Conservation (phyloP, 306 rosid genomes). For the Acacia melanoxylon region DNA sequence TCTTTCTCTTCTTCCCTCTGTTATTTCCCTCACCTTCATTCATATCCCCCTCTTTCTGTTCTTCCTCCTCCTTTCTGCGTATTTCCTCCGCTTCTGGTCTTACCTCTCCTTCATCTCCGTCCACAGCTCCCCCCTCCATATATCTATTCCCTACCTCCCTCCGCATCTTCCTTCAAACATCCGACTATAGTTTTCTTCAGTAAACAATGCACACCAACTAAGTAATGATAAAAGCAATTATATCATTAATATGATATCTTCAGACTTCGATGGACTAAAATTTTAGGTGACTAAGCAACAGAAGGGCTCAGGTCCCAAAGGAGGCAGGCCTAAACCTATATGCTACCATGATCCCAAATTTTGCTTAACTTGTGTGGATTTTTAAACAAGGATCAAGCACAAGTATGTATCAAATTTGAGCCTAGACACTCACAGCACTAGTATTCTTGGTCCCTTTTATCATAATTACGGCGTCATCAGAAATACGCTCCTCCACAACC, state of each 20-base stretch:
- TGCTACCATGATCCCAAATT: background rate
- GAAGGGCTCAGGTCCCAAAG: background rate
- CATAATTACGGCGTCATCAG: conserved; percentile 88
- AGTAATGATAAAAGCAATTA: no score
- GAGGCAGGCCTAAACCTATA: background rate
- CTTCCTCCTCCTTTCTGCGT: background rate
- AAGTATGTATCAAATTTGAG: background rate
- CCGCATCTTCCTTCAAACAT: background rate
- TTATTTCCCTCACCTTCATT: background rate
- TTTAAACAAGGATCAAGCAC: background rate
- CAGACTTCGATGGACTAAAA: background rate
- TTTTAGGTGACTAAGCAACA: background rate
- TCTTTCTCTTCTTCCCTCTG: background rate
- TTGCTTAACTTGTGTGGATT: background rate
- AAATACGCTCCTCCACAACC: conserved; percentile 93
- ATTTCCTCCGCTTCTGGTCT: no score
- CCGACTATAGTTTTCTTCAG: background rate
- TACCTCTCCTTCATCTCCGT: no score
- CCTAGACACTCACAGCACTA: conserved; percentile 71
- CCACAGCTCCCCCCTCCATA: background rate
- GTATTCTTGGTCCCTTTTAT: conserved; percentile 89
- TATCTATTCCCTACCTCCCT: background rate
- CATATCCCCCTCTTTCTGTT: background rate
- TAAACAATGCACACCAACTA: background rate
- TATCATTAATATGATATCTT: background rate